phyloP scores from a whole-genome alignment of 2,329 filamentous ascomycete species.

The Cladorrhinum sp. region DNA sequence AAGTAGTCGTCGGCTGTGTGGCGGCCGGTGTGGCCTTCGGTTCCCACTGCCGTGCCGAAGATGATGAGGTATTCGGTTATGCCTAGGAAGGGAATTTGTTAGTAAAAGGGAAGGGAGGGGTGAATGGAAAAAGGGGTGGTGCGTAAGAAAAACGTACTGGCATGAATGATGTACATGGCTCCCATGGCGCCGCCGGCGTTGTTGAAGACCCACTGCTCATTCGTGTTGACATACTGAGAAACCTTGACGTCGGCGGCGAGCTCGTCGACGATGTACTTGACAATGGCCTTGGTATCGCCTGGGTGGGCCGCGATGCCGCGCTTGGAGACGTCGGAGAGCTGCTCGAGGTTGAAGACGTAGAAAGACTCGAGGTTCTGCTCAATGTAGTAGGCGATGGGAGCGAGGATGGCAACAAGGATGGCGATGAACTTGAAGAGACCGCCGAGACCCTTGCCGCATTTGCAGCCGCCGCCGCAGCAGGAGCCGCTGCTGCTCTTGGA shows the following conservation, averaged over 20 bases:
- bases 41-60: conserved; percentile 79
- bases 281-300: conserved; percentile 69
- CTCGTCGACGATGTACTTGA: conserved; percentile 67
- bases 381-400: conserved; percentile 52
- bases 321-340: conserved; percentile 67
- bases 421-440: conserved; percentile 49
- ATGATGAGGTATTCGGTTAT: conserved; percentile 89
- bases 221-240: conserved; percentile 58
- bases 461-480: conserved; percentile 11
- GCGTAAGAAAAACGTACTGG: conserved; percentile 54
- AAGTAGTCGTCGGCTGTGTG: conserved; percentile 96
- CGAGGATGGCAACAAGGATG: conserved; percentile 52
- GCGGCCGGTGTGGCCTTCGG: conserved; percentile 82
- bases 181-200: conserved; percentile 91
- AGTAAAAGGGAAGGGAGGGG: neutral
- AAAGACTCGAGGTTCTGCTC: conserved; percentile 61
- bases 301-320: conserved; percentile 66
- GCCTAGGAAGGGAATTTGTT: conserved; percentile 38
- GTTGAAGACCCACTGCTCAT: conserved; percentile 88
- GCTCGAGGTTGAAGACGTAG: conserved; percentile 71
- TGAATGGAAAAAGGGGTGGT: neutral
- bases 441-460: conserved; percentile 26
- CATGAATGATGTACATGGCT: conserved; percentile 85
- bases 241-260: conserved; percentile 54
- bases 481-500: conserved; percentile 14